Evolutionary conservation across 768 basidiomycete species (phyloP), one percentile per base, ranked within the genome.

Genomic region (Glaciozyma martinii): DNA sequence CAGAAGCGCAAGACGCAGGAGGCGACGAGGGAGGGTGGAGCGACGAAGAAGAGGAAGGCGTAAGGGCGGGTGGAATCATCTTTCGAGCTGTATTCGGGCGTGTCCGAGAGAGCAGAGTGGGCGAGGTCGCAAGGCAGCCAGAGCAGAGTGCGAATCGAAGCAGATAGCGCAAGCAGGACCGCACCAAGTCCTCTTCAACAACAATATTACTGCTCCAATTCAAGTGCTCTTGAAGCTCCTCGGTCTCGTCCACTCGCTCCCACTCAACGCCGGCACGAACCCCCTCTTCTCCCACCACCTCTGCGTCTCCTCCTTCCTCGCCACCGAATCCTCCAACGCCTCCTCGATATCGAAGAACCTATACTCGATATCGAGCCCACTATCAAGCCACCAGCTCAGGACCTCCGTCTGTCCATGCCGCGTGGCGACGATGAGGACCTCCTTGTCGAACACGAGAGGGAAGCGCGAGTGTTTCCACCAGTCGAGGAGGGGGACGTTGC

Each of bases 341-440:
- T 91, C 90, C 74, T 93, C 90, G 57, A 93, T 85, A 75, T 93
- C 90, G 74, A 90, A 91, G 82, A 90, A 85, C 60, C 90, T 83
- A 76, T 90, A 93, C 72, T 88, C 87, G 63, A 91, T 84, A 5
- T 86, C 81, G 57, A 91, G 78, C 10, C 86, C 86, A 49, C 83
- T 86, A 72, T 82, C 82, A 67, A 88, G 82, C 90, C 90, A 92
- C 90, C 90, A 93, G 66, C 89, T 85, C 29, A 93, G 78, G 37
- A 90, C 86, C 69, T 87, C 86, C 30, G 86, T 85, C 47, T 86
- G 81, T 68, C 90, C 88, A 75, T 89, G 85, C 71, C 85, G 80
- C 32, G 90, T 90, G 32, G 90, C 90, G 30, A 86, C 85, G 6
- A 82, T 83, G 60, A 92, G 80, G 13, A 84, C 86, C 65, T 91